Base-by-base conservation (phyloP, 2,329 filamentous ascomycete genomes). In the Cladosporium sp. region DNA sequence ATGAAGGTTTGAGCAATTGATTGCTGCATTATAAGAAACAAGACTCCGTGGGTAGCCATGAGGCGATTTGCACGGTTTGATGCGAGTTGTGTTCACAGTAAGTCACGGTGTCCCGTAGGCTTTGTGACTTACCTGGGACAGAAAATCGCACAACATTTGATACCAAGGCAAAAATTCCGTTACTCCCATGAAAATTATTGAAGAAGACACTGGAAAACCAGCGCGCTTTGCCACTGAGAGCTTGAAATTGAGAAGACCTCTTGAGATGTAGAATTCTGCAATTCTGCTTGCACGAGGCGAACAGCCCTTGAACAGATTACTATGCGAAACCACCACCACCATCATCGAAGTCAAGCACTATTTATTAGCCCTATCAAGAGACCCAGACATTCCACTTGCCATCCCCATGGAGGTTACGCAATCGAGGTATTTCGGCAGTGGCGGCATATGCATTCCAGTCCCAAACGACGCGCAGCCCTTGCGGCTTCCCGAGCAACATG, bases 1-100 rank as follows among this genome's bases (percentile, higher is more conserved):
- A 69, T 73, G 68, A 68, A 68, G 47, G 32, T 66, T n/a, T 66
- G 60, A 63, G 34, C 11, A 58, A n/a, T 12, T 12, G n/a, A 7
- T 21, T 21, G 41, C 41, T 24, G 41, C n/a, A 11, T 1, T n/a
- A 12, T n/a, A 8, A 21, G 11, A 12, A 11, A 11, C 3, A 47
- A 47, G 8, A 47, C n/a, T 3, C 18, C 15, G 14, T 4, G 38
- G 1, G 36, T 18, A 12, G 14, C 18, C 15, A 41, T 41, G 36
- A 41, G 28, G 36, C 36, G 6, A 41, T 14, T 4, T 41, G 14
- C 18, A 41, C 15, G 36, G 36, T 14, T 14, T 18, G 36, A 18
- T 30, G 28, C 14, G 6, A 7, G 15, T 18, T 41, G 2, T 41
- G 1, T 18, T 41, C 36, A 41, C 18, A 44, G 41, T 47, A 47